Base-by-base conservation (phyloP, 129 eudicot species). In the Tanacetum coccineum region DNA sequence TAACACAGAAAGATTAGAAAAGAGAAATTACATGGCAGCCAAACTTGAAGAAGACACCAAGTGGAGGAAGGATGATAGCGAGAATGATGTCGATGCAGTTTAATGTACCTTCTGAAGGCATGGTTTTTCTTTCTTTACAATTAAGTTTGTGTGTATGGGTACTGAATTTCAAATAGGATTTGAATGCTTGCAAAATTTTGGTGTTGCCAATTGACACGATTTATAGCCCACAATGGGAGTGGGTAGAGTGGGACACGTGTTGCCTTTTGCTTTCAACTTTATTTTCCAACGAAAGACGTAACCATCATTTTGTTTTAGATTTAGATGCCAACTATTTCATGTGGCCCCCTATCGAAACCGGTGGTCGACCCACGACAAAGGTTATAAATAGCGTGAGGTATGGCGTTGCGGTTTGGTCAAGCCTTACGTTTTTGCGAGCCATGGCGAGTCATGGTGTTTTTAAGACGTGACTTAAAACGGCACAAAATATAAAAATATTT, bases 21-120 rank as follows among this genome's bases (percentile, higher is more conserved):
- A n/a, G n/a, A n/a, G n/a, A n/a, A n/a, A n/a, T 6, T 26, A 84
- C 97, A 74, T 69, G 22, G 77, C 97, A 90, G 11, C 91, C 91
- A 13, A 74, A 90, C 77, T 78, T 90, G 76, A 90, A 70, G 89
- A 90, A 87, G 18, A 90, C 97, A 11, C 97, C 97, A 50, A 90
- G 95, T 2, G 97, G 97, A 55, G 97, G 97, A 79, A 90, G 75
- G 76, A 90, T 48, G 73, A 90, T 90, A 42, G 97, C 95, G 18
- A 90, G 70, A 4, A 90, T 26, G 58, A 90, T 90, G 50, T 90
- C 97, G 49, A 90, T 58, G 55, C 62, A 87, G 66, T 62, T 89
- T 21, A 78, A 77, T 22, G 93, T 79, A 26, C 78, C 45, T 42
- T 58, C 26, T 18, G 67, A 57, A 79, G 70, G 45, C 79, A 68